Conservation (phyloP, 2,329 filamentous ascomycete species). For the Venturiaceae sp. region DNA sequence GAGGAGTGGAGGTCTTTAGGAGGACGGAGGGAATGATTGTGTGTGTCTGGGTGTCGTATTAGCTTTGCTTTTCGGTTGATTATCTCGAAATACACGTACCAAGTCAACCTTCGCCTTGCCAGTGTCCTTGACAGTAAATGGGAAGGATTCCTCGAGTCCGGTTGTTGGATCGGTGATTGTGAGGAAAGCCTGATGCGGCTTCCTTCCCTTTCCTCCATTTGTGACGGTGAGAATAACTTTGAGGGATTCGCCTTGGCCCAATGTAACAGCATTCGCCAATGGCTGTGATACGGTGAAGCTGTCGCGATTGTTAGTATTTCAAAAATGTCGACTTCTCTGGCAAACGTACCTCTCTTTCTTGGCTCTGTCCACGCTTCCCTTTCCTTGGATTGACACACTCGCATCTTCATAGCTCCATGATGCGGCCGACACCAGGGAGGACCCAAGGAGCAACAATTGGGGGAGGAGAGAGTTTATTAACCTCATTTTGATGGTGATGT, state of each 20-base stretch:
- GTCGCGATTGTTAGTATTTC: constrained; percentile 10
- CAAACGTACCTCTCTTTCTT: constrained; percentile 57
- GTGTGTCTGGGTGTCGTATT: constrained; percentile 54
- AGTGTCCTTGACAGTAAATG: constrained; percentile 73
- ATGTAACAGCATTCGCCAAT: constrained; percentile 52
- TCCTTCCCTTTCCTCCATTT: constrained; percentile 67
- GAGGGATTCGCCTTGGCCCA: constrained; percentile 62
- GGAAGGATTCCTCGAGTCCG: constrained; percentile 79
- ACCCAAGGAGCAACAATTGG: background rate
- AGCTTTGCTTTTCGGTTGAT: constrained; percentile 16
- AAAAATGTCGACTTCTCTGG: background rate
- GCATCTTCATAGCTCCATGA: constrained; percentile 70
- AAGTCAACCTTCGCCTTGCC: constrained; percentile 81
- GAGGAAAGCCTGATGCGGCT: constrained; percentile 90
- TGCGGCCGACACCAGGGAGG: constrained; percentile 32
- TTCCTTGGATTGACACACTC: constrained; percentile 53
- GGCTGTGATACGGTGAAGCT: constrained; percentile 42
- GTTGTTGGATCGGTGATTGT: constrained; percentile 64
- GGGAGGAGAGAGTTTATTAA: background rate
- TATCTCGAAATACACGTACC: constrained; percentile 44
- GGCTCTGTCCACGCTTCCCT: constrained; percentile 40
- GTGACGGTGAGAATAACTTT: constrained; percentile 75
- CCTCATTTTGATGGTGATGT: background rate
- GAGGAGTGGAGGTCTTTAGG: constrained; percentile 53
- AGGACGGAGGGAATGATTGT: constrained; percentile 85